Percentiles rank a stretch among this genome's conserved stretches.
Evolutionary conservation across 148 eudicot species (phyloP).

Genomic region (Talinum fruticosum): DNA sequence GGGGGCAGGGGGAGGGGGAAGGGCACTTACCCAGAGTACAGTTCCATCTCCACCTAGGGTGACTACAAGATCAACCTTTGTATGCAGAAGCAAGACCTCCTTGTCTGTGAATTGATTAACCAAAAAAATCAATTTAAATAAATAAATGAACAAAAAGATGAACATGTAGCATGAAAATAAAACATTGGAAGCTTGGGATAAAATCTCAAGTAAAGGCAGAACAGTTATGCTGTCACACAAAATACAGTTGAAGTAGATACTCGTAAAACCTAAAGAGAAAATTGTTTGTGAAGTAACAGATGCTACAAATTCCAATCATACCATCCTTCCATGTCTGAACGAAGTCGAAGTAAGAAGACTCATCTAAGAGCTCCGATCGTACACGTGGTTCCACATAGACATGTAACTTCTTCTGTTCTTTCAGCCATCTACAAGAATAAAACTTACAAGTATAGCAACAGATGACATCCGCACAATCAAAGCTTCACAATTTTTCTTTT

Average conservation of each 20-base stretch:
- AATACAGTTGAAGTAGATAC: background rate
- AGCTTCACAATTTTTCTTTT: too few species aligned
- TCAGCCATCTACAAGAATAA: constrained; percentile 67
- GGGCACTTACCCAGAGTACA: constrained; percentile 86
- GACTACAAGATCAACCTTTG: constrained; percentile 85
- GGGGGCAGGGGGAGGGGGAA: background rate
- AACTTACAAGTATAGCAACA: background rate
- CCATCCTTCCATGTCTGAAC: constrained; percentile 89
- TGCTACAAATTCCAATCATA: too few species aligned
- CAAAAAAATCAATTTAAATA: too few species aligned
- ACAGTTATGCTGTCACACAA: background rate
- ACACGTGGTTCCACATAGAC: constrained; percentile 89
- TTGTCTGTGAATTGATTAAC: constrained; percentile 62
- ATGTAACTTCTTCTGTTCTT: constrained; percentile 58
- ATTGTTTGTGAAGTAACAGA: background rate
- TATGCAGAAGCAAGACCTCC: constrained; percentile 64
- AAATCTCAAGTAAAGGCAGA: background rate
- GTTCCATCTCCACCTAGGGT: constrained; percentile 99
- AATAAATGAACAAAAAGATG: too few species aligned
- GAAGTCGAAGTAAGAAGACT: constrained; percentile 69
- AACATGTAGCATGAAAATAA: background rate
- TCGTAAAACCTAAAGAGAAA: background rate
- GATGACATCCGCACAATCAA: background rate
- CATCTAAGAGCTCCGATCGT: constrained; percentile 63
- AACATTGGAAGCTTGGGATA: background rate